These are phyloP conservation scores for Leptographium wingfieldii DNA, from an alignment of 2,329 filamentous ascomycete genomes.

Conservation along the genomic window DNA sequence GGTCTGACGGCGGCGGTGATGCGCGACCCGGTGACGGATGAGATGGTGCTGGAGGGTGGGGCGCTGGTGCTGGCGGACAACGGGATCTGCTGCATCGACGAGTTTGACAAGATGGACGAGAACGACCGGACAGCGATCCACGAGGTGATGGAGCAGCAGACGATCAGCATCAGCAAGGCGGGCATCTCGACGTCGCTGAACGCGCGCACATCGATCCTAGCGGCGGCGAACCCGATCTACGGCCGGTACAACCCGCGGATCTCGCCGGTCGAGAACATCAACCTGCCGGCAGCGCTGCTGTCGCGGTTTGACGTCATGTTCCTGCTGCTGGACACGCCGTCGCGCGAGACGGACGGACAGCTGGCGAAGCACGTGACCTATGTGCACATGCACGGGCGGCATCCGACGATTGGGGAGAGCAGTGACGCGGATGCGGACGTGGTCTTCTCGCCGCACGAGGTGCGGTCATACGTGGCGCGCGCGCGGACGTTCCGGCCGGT, in stretches of 20 bases:
- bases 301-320: constrained; percentile 97
- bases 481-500: constrained; percentile 80
- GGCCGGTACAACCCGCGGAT: constrained; percentile 96
- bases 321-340: constrained; percentile 88
- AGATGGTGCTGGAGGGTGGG: constrained; percentile 74
- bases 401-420: constrained; percentile 43
- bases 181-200: constrained; percentile 70
- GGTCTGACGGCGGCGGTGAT: constrained; percentile 75
- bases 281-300: constrained; percentile 89
- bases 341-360: constrained; percentile 80
- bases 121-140: constrained; percentile 71
- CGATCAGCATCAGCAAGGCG: constrained; percentile 70
- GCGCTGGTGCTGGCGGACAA: constrained; percentile 71
- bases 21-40: constrained; percentile 71
- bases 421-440: constrained; percentile 32
- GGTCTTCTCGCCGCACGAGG: constrained; percentile 86
- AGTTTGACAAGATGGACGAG: constrained; percentile 86
- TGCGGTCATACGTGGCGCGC: constrained; percentile 89
- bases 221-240: constrained; percentile 93
- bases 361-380: constrained; percentile 90
- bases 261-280: constrained; percentile 97
- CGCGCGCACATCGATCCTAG: constrained; percentile 87
- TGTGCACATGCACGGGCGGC: constrained; percentile 92
- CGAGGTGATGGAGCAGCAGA: constrained; percentile 84
- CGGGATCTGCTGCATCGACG: constrained; percentile 76